Conservation (phyloP, 805 yeast genomes). For the Ogataea kodamae region DNA sequence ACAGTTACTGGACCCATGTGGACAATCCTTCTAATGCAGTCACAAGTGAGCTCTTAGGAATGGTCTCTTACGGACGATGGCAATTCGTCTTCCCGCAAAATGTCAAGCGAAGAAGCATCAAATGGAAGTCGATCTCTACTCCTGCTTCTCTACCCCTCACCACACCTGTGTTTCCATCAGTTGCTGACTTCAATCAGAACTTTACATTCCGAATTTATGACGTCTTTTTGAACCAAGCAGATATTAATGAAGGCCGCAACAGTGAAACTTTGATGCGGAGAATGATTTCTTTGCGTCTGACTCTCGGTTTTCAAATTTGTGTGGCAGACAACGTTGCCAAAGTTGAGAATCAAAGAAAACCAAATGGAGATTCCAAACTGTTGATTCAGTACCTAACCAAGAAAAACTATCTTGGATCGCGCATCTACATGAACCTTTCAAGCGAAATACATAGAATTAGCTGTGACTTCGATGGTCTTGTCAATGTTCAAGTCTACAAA, state of each 20-base stretch:
- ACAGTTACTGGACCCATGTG: constrained; percentile 58
- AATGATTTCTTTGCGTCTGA: constrained; percentile 78
- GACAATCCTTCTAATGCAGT: constrained; percentile 75
- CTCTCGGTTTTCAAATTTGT: constrained; percentile 89
- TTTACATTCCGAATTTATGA: constrained; percentile 84
- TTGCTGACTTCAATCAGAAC: constrained; percentile 62
- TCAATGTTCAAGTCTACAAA: constrained; percentile 75
- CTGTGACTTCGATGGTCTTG: constrained; percentile 65
- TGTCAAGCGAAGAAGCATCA: constrained; percentile 62
- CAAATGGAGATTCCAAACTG: constrained; percentile 51
- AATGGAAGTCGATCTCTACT: constrained; percentile 90
- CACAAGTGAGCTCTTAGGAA: constrained; percentile 49
- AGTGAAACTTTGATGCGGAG: constrained; percentile 70
- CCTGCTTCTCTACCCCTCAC: constrained; percentile 92
- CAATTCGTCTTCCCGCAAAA: constrained; percentile 79
- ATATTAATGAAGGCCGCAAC: constrained; percentile 48
- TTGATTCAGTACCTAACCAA: constrained; percentile 53
- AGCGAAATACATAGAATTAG: constrained; percentile 83
- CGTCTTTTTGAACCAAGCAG: constrained; percentile 59
- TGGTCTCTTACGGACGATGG: constrained; percentile 81
- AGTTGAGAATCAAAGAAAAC: constrained; percentile 58
- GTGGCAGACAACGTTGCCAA: constrained; percentile 63
- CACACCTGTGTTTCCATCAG: constrained; percentile 72
- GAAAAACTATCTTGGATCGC: constrained; percentile 46
- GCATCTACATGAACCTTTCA: constrained; percentile 72